Conservation (phyloP, 2,329 filamentous ascomycete genomes). For the Aureobasidium sp. region DNA sequence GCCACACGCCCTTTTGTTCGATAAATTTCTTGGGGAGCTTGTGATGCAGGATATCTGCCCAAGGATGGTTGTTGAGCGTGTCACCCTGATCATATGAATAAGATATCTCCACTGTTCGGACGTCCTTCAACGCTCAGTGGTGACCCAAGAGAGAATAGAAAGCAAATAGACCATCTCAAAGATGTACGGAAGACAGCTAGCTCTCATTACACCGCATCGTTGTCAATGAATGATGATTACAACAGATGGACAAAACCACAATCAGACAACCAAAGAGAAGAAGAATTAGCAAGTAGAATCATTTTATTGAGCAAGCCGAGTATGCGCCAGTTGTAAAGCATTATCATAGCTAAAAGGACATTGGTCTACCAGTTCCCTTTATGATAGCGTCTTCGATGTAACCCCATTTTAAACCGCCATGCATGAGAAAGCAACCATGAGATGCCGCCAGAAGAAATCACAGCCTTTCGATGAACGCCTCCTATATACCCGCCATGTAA, state of each 20-base stretch:
- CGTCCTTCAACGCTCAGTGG: no score
- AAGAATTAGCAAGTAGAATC: not conserved
- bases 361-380: not conserved
- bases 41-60: no score
- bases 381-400: not conserved
- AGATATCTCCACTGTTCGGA: not conserved
- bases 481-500: constrained; percentile 7
- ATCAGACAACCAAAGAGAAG: not conserved
- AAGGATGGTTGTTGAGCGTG: not conserved
- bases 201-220: no score
- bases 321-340: not conserved
- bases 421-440: not conserved
- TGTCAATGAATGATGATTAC: not conserved
- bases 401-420: not conserved
- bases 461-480: constrained; percentile 6
- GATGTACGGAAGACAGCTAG: not conserved
- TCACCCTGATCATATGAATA: not conserved
- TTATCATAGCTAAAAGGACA: not conserved
- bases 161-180: not conserved
- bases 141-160: not conserved
- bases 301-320: not conserved
- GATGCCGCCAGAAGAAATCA: not conserved
- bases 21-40: no score
- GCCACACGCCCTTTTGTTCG: no score
- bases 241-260: not conserved